Conservation (phyloP, 2,329 filamentous ascomycete species). For the Diplodia seriata region DNA sequence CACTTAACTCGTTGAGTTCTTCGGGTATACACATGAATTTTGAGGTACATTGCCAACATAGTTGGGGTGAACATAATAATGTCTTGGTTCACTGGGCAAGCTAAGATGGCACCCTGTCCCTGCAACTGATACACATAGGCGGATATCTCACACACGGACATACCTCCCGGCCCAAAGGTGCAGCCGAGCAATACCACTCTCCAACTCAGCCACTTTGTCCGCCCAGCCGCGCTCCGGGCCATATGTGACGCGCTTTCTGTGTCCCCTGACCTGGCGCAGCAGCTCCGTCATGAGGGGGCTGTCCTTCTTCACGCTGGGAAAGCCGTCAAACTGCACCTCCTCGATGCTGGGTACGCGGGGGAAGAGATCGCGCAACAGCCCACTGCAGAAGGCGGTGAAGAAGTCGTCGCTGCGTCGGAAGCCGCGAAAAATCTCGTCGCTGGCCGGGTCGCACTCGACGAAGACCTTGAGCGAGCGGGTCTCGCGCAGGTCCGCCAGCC, state of each 20-base stretch:
- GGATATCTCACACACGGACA: slow-evolving; percentile 1
- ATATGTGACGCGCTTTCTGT: slow-evolving; percentile 63
- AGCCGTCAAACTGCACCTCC: slow-evolving; percentile 73
- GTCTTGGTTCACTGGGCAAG: background rate
- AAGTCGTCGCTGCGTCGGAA: slow-evolving; percentile 71
- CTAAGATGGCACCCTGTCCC: background rate
- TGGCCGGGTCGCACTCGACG: slow-evolving; percentile 73
- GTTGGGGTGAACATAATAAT: background rate
- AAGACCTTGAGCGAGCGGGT: slow-evolving; percentile 70
- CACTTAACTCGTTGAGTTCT: background rate
- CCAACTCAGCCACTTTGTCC: slow-evolving; percentile 49
- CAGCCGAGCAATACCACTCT: slow-evolving; percentile 31
- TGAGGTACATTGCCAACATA: background rate
- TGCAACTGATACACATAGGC: background rate
- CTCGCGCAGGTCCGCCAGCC: slow-evolving; percentile 66
- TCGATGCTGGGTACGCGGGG: slow-evolving; percentile 63
- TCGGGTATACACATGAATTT: background rate
- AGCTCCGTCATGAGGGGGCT: slow-evolving; percentile 70
- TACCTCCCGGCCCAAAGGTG: slow-evolving; percentile 7
- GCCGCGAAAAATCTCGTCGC: slow-evolving; percentile 69
- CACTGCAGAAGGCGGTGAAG: slow-evolving; percentile 71
- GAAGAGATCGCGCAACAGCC: slow-evolving; percentile 65
- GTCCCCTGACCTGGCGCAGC: slow-evolving; percentile 58
- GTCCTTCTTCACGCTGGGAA: slow-evolving; percentile 67
- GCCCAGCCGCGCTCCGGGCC: slow-evolving; percentile 72